Percentiles rank a stretch among this genome's conserved stretches.
Conservation (phyloP, 1,139 yeast genomes). For the Meyerozyma guilliermondii region DNA sequence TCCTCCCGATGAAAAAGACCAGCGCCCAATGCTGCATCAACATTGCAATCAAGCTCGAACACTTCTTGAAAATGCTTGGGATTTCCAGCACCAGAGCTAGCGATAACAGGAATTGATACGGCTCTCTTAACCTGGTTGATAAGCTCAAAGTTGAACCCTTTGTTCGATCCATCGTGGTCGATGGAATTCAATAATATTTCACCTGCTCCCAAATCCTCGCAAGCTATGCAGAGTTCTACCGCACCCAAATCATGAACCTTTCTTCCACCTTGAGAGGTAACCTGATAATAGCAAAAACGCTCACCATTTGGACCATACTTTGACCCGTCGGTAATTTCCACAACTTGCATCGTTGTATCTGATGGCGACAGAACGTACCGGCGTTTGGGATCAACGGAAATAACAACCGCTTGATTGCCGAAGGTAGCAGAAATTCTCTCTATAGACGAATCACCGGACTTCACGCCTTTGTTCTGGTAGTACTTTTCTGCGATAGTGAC, state of each 20-base stretch:
- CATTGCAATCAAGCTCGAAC: conserved; percentile 63
- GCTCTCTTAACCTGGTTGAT: conserved; percentile 70
- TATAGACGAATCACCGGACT: conserved; percentile 77
- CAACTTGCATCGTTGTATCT: conserved; percentile 54
- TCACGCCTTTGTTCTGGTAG: conserved; percentile 51
- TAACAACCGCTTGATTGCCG: conserved; percentile 95
- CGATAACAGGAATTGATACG: conserved; percentile 87
- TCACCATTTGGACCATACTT: conserved; percentile 79
- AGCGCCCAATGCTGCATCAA: conserved; percentile 97
- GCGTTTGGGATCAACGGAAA: conserved; percentile 93
- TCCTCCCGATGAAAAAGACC: conserved; percentile 97
- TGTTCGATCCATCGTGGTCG: conserved; percentile 92
- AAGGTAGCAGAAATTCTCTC: conserved; percentile 88
- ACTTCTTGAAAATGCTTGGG: conserved; percentile 89
- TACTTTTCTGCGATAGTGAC: conserved; percentile 83
- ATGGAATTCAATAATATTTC: conserved; percentile 88
- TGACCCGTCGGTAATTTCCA: conserved; percentile 42
- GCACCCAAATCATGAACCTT: conserved; percentile 88
- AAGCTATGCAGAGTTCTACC: conserved; percentile 78
- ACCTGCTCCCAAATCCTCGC: conserved; percentile 95
- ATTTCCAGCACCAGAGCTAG: conserved; percentile 94
- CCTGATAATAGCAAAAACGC: conserved; percentile 85
- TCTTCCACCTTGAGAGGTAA: conserved; percentile 95
- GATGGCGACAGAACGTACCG: conserved; percentile 61
- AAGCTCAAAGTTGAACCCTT: conserved; percentile 86